A percentile compares a stretch with the other conserved stretches of the same genome.
These are phyloP conservation scores for Eucalyptus polyanthemos DNA, from an alignment of 345 rosid species.

Conservation along the genomic window DNA sequence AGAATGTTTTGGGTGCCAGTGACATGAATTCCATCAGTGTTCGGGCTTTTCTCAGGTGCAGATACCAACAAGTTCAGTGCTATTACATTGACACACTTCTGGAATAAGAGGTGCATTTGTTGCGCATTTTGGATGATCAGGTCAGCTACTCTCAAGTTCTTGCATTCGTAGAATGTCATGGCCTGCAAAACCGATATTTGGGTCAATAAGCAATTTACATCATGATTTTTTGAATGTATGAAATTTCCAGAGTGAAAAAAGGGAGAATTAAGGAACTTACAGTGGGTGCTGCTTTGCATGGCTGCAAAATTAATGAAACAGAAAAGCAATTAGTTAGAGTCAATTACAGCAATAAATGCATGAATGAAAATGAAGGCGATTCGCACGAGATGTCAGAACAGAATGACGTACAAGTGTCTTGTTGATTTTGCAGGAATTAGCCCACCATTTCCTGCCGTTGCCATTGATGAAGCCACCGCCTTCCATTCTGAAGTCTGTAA, in stretches of 20 bases:
- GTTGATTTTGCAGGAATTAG: slow-evolving; percentile 77
- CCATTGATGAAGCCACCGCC: slow-evolving; percentile 92
- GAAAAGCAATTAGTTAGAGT: background rate
- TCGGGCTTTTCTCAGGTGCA: slow-evolving; percentile 65
- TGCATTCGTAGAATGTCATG: slow-evolving; percentile 49
- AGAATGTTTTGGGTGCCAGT: slow-evolving; percentile 44
- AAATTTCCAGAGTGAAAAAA: background rate
- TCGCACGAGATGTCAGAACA: background rate
- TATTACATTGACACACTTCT: slow-evolving; percentile 38
- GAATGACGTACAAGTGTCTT: slow-evolving; percentile 29
- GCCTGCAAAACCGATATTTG: background rate
- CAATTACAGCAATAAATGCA: background rate
- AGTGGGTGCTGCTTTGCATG: slow-evolving; percentile 74
- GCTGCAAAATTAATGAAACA: slow-evolving; percentile 25
- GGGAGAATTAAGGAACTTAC: slow-evolving; percentile 19
- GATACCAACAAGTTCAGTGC: slow-evolving; percentile 35
- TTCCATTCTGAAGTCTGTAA: slow-evolving; percentile 41
- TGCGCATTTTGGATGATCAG: slow-evolving; percentile 62
- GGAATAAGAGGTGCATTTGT: slow-evolving; percentile 63
- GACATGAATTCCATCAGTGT: slow-evolving; percentile 91
- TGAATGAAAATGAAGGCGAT: background rate
- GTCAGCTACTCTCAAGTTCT: slow-evolving; percentile 39
- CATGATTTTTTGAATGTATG: background rate
- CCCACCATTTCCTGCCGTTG: slow-evolving; percentile 81
- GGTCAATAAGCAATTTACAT: background rate